phyloP scores from a whole-genome alignment of 2,329 filamentous ascomycete species.

The Coniochaeta prunicola region DNA sequence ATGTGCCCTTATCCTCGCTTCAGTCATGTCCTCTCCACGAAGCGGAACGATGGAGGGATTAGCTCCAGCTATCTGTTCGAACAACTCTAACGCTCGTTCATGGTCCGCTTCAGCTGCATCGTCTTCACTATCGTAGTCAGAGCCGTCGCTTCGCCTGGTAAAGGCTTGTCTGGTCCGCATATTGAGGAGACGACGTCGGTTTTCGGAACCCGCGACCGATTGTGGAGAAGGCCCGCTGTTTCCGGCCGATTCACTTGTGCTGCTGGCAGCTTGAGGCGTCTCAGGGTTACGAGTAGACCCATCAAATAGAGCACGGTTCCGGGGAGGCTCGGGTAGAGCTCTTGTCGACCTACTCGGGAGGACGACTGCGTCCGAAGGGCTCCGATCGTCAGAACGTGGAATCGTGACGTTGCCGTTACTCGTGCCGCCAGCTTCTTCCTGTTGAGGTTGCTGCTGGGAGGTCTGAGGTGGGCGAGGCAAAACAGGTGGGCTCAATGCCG shows the following conservation, averaged over 20 bases:
- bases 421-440: not conserved
- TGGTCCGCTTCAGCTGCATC: constrained; percentile 13
- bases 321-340: not conserved
- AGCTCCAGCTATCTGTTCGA: constrained; percentile 6
- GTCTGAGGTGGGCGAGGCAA: not conserved
- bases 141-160: not conserved
- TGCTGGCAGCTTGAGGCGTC: not conserved
- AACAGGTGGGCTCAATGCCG: constrained; percentile 7
- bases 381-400: constrained; percentile 7
- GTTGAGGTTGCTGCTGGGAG: not conserved
- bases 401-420: not conserved
- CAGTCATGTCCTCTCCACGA: constrained; percentile 14
- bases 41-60: constrained; percentile 1
- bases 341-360: not conserved
- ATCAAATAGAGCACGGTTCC: not conserved
- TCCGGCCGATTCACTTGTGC: not conserved
- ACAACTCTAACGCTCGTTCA: constrained; percentile 12
- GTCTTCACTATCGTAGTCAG: constrained; percentile 15
- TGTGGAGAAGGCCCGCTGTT: not conserved
- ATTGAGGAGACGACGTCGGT: not conserved
- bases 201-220: not conserved
- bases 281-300: not conserved
- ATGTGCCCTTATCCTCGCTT: constrained; percentile 28
- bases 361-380: constrained; percentile 3
- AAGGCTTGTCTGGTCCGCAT: not conserved